Evolutionary conservation across 2,329 filamentous ascomycete genomes (phyloP), one percentile per base, ranked within the genome.

Genomic region (Coniochaeta sp.): DNA sequence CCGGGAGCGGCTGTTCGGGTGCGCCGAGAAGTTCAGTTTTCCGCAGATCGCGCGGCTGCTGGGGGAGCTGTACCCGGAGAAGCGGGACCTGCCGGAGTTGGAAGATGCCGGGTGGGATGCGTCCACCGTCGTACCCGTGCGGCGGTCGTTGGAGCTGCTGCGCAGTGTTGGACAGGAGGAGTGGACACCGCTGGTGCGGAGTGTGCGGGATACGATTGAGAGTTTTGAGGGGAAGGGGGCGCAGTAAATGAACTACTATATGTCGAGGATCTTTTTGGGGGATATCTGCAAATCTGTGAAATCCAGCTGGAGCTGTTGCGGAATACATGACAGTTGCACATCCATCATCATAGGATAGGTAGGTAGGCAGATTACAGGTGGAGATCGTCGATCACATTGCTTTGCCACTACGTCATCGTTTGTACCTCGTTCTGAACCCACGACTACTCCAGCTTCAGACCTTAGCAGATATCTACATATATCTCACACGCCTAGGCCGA

Each of bases 121-220:
- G 58, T 69, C 65, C n/a, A n/a, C n/a, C 0, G 68, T 68, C 7
- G 69, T 72, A n/a, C 68, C 71, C 8, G 71, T 68, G 38, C 10
- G 69, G 55, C 65, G 67, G 38, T 65, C 65, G 4, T 55, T 60
- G 4, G 62, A 68, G 30, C 56, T 73, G 47, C 54, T 73, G 52
- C 61, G 61, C 9, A 62, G 66, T 8, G 24, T 72, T n/a, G 69
- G 68, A 0, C 66, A 68, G 55, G 47, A 61, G 17, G 60, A 64
- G 4, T 73, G 71, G 71, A 70, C 68, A n/a, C 65, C 54, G 4
- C 62, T 72, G 28, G 66, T 71, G 63, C 64, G 72, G n/a, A 72
- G 67, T 30, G 63, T 72, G 10, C 64, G 62, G 58, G 68, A 68
- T 52, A 69, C 66, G 19, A 64, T 62, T 8, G 58, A 66, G 59